Percentiles rank a stretch among this genome's conserved stretches.
Conservation (phyloP, 345 rosid species). For the Viola odorata region DNA sequence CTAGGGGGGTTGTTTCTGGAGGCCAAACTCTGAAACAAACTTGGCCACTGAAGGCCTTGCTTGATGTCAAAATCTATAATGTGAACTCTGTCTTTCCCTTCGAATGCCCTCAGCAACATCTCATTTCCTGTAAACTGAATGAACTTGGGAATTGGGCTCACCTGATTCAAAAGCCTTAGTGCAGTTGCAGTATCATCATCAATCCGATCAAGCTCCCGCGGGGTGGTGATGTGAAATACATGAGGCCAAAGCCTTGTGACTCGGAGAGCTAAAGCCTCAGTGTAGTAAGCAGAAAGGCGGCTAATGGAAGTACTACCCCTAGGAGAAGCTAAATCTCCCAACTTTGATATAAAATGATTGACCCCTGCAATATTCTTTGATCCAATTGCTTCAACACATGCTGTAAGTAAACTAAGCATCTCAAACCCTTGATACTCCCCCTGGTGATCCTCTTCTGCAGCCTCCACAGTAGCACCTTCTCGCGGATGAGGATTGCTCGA, state of each 20-base stretch:
- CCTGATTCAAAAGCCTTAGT: slow-evolving; percentile 86
- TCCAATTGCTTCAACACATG: slow-evolving; percentile 81
- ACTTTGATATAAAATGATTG: slow-evolving; percentile 58
- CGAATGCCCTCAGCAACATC: slow-evolving; percentile 81
- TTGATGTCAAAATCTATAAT: slow-evolving; percentile 89
- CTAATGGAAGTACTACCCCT: slow-evolving; percentile 55
- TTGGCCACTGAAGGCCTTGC: slow-evolving; percentile 99
- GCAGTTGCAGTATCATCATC: slow-evolving; percentile 72
- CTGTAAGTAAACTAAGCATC: slow-evolving; percentile 62
- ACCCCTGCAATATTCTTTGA: slow-evolving; percentile 53
- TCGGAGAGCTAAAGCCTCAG: slow-evolving; percentile 79
- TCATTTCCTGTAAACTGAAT: slow-evolving; percentile 89
- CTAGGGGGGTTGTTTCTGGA: slow-evolving; percentile 69
- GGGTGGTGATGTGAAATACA: slow-evolving; percentile 65
- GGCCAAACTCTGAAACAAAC: slow-evolving; percentile 89
- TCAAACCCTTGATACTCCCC: slow-evolving; percentile 62
- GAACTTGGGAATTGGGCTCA: slow-evolving; percentile 82
- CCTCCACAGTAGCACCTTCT: slow-evolving; percentile 32
- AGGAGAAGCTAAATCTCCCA: slow-evolving; percentile 85
- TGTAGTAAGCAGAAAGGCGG: slow-evolving; percentile 68
- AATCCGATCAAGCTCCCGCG: slow-evolving; percentile 70
- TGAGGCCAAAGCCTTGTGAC: slow-evolving; percentile 88
- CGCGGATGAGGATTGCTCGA: slow-evolving; percentile 46
- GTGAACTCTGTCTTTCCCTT: slow-evolving; percentile 90
- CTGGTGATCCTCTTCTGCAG: slow-evolving; percentile 38